These are phyloP conservation scores for Aspergillus neoniger DNA, from an alignment of 2,329 filamentous ascomycete genomes.

Conservation along the genomic window DNA sequence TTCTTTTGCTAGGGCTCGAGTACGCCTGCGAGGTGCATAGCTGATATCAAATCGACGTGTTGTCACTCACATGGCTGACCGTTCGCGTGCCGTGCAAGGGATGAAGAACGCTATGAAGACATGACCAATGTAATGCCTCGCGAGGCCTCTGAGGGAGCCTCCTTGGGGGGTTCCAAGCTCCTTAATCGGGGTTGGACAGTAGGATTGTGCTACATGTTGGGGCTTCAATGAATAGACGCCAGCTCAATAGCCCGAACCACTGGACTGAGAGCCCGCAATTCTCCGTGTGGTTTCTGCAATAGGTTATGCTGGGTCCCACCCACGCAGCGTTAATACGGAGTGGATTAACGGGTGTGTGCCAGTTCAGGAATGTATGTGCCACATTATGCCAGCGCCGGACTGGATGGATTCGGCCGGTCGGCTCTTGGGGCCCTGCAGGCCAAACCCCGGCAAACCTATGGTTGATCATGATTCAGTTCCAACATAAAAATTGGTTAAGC, in stretches of 20 bases:
- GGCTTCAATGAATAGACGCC: constrained; percentile 20
- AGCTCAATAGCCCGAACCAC: constrained; percentile 18
- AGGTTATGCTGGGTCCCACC: constrained; percentile 18
- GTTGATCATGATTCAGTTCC: not conserved
- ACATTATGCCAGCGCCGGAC: not conserved
- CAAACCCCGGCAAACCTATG: not conserved
- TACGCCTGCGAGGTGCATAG: not conserved
- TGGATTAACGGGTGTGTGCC: constrained; percentile 4
- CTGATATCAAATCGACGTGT: constrained; percentile 1
- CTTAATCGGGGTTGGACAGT: not conserved
- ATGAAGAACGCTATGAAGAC: not conserved
- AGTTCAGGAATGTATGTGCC: constrained; percentile 7
- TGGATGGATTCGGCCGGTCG: constrained; percentile 4
- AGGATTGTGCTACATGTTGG: not conserved
- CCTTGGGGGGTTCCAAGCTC: not conserved
- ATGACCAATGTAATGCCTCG: not conserved
- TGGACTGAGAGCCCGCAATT: constrained; percentile 23
- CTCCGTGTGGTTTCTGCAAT: constrained; percentile 22
- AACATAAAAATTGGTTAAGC: not conserved
- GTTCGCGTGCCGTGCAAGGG: not conserved
- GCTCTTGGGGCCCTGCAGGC: constrained; percentile 4
- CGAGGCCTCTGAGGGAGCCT: not conserved
- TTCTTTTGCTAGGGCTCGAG: not conserved
- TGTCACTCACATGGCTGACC: not conserved
- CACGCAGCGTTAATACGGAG: constrained; percentile 2